These are phyloP conservation scores for Rubroboletus pulcherrimus DNA, from an alignment of 768 basidiomycete genomes.

Conservation along the genomic window DNA sequence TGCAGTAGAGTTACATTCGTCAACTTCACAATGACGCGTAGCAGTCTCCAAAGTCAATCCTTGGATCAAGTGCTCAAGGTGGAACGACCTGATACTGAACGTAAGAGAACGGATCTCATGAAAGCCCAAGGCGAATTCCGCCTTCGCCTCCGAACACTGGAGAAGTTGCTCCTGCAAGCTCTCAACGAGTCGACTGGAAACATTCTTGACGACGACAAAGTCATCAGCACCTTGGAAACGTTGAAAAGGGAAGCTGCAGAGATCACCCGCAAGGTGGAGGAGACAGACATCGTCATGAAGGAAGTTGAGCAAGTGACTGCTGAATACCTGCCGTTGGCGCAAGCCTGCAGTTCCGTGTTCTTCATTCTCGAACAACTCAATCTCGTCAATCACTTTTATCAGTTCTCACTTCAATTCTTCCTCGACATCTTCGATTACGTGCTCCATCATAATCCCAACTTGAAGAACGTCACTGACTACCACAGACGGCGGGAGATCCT, in stretches of 20 bases:
- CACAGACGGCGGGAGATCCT: slow-evolving; percentile 72
- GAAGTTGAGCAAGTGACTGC: slow-evolving; percentile 95
- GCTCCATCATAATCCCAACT: slow-evolving; percentile 86
- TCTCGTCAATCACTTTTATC: slow-evolving; percentile 95
- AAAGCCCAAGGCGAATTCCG: slow-evolving; percentile 98
- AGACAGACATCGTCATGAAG: slow-evolving; percentile 92
- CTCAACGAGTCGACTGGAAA: slow-evolving; percentile 96
- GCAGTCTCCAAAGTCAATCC: slow-evolving; percentile 97
- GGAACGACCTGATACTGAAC: slow-evolving; percentile 94
- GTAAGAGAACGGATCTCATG: slow-evolving; percentile 93
- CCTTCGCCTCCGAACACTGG: slow-evolving; percentile 84
- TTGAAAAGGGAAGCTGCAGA: slow-evolving; percentile 96
- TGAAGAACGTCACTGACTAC: slow-evolving; percentile 74
- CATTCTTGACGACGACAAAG: slow-evolving; percentile 98
- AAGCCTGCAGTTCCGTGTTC: slow-evolving; percentile 94
- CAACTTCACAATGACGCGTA: slow-evolving; percentile 98
- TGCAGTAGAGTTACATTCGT: slow-evolving; percentile 96
- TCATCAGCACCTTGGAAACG: slow-evolving; percentile 93
- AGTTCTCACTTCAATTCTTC: slow-evolving; percentile 97
- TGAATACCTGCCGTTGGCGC: slow-evolving; percentile 91
- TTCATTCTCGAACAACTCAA: slow-evolving; percentile 95
- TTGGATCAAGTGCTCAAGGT: slow-evolving; percentile 96
- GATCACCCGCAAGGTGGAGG: slow-evolving; percentile 92
- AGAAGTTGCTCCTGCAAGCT: slow-evolving; percentile 89
- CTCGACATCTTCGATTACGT: slow-evolving; percentile 97